A percentile compares a stretch with the other conserved stretches of the same genome.
Evolutionary conservation across 2,329 filamentous ascomycete genomes (phyloP).

Genomic region (Penicillium italicum): DNA sequence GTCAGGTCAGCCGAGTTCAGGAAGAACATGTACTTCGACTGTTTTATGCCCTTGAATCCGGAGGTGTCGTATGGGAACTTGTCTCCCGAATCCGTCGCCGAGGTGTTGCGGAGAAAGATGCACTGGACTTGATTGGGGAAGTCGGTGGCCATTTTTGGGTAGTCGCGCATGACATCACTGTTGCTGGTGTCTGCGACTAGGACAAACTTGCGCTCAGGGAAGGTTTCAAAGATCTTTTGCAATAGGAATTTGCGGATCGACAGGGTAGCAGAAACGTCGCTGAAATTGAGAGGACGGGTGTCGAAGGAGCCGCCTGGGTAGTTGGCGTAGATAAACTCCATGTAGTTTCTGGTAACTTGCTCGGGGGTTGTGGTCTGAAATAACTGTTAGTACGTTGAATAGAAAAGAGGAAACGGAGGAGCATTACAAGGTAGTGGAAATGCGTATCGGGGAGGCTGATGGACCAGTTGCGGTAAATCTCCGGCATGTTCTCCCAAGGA

Average conservation of each 20-base stretch:
- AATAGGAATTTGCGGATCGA: conserved; percentile 68
- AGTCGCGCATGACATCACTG: conserved; percentile 66
- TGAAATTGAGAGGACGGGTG: conserved; percentile 74
- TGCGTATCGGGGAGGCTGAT: conserved; percentile 63
- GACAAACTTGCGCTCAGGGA: conserved; percentile 70
- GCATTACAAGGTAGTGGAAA: conserved; percentile 65
- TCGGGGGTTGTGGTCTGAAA: conserved; percentile 67
- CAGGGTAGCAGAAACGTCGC: conserved; percentile 67
- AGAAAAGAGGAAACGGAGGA: neutral
- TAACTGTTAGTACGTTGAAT: neutral
- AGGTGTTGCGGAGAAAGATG: conserved; percentile 73
- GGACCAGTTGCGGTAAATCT: conserved; percentile 73
- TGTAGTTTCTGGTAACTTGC: conserved; percentile 72
- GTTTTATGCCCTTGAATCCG: conserved; percentile 65
- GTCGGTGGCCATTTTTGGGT: conserved; percentile 58
- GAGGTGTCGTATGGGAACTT: conserved; percentile 72
- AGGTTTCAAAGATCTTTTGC: conserved; percentile 69
- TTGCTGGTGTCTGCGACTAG: conserved; percentile 74
- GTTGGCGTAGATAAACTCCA: conserved; percentile 71
- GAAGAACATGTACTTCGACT: conserved; percentile 77
- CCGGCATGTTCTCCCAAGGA: conserved; percentile 75
- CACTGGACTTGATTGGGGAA: conserved; percentile 71
- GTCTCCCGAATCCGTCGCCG: conserved; percentile 62
- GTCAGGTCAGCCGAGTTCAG: conserved; percentile 64
- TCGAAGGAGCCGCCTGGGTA: conserved; percentile 77